Conservation (phyloP, 2,329 filamentous ascomycete genomes). For the Pleomassaria siparia region DNA sequence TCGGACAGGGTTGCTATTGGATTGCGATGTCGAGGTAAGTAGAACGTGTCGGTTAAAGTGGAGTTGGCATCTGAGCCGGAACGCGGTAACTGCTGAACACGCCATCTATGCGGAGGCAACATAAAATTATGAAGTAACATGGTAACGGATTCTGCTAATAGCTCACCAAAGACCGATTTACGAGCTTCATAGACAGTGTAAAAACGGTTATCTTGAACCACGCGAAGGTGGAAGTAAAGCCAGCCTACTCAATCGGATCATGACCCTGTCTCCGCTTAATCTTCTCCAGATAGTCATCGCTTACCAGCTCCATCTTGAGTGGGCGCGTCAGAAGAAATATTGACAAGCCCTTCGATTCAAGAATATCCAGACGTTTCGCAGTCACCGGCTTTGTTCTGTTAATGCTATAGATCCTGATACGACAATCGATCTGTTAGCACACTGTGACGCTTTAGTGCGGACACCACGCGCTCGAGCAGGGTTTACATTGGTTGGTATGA, state of each 20-base stretch:
- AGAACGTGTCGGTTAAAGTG: neutral
- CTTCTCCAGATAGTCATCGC: slow-evolving; percentile 50
- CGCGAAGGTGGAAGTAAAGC: too few relatives aligned
- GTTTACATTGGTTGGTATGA: slow-evolving; percentile 54
- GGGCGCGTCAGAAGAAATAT: slow-evolving; percentile 59
- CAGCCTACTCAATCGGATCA: slow-evolving; percentile 46
- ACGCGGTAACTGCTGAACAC: neutral
- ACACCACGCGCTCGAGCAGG: neutral
- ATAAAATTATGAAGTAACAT: neutral
- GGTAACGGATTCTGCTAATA: neutral
- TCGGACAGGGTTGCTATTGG: neutral
- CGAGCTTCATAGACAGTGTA: neutral
- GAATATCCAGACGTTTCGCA: slow-evolving; percentile 51
- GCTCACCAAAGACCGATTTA: neutral
- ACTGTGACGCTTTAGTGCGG: neutral
- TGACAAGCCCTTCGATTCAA: slow-evolving; percentile 52
- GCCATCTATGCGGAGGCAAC: neutral
- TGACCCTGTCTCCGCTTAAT: slow-evolving; percentile 46
- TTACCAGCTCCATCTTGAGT: slow-evolving; percentile 53
- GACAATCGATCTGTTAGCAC: slow-evolving; percentile 24
- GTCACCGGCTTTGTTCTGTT: slow-evolving; percentile 56
- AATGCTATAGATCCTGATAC: slow-evolving; percentile 64
- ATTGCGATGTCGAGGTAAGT: slow-evolving; percentile 3
- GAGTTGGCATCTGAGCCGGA: neutral
- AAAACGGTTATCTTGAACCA: neutral